phyloP scores from a whole-genome alignment of 129 eudicot genomes.

The Rutidosis leptorrhynchoides region DNA sequence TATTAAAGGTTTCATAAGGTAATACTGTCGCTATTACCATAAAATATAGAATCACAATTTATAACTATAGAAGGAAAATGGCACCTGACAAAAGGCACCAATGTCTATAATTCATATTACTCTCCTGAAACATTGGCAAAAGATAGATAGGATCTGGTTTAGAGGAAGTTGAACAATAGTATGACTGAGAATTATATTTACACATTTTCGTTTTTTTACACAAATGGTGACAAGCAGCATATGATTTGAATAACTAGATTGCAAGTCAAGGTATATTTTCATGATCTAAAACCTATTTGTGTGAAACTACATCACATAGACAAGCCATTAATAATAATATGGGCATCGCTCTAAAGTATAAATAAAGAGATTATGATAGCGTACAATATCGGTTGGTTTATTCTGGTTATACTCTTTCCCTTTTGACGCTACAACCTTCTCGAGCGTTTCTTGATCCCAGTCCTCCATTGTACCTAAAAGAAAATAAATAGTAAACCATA shows the following conservation, averaged over 20 bases:
- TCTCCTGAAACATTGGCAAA: conserved; percentile 34
- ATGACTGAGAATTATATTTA: conserved; percentile 1
- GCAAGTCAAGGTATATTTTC: not conserved
- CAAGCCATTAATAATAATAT: conserved; percentile 4
- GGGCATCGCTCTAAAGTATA: not conserved
- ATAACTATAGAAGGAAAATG: conserved; percentile 21
- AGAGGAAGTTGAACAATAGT: conserved; percentile 11
- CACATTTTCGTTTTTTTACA: not conserved
- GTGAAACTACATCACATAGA: not conserved
- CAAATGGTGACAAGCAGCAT: not conserved
- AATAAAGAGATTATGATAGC: conserved; percentile 20
- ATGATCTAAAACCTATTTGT: not conserved
- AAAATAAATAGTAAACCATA: not conserved
- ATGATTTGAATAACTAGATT: not conserved
- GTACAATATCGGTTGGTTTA: conserved; percentile 66
- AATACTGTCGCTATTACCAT: conserved; percentile 1
- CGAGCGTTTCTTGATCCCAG: conserved; percentile 62
- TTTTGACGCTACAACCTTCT: conserved; percentile 53
- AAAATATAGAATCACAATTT: conserved; percentile 17
- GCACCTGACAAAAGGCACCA: conserved; percentile 40
- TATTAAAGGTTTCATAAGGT: not conserved
- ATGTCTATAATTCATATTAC: conserved; percentile 31
- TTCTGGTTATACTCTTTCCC: conserved; percentile 65
- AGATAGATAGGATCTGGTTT: conserved; percentile 25
- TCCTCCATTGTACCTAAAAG: conserved; percentile 59